Evolutionary conservation across 805 yeast species (phyloP).

Genomic region (Pichia paraexigua): DNA sequence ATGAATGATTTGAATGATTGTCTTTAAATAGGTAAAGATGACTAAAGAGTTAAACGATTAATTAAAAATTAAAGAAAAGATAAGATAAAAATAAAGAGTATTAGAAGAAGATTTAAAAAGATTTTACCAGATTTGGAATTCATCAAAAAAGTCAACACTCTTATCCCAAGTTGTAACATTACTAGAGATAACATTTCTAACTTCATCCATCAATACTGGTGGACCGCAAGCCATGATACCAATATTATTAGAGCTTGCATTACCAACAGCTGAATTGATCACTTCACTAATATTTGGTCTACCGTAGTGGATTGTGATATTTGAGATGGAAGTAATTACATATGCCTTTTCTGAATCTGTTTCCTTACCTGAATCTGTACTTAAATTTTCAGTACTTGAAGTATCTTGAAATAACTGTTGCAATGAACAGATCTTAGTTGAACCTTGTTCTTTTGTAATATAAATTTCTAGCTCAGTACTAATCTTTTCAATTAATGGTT

Average conservation of each 20-base stretch:
- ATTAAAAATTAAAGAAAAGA: too few species aligned
- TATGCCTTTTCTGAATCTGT: constrained; percentile 5
- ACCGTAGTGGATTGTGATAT: constrained; percentile 31
- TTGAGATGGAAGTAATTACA: not conserved
- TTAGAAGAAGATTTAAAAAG: not conserved
- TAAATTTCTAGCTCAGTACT: constrained; percentile 27
- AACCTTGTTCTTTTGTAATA: constrained; percentile 28
- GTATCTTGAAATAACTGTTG: not conserved
- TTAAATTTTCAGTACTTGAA: not conserved
- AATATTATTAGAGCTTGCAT: constrained; percentile 30
- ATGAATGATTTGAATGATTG: too few species aligned
- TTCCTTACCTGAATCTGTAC: constrained; percentile 3
- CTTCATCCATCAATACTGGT: constrained; percentile 38
- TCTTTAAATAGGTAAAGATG: not conserved
- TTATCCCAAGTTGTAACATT: constrained; percentile 33
- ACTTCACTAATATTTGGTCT: constrained; percentile 33
- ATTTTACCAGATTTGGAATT: constrained; percentile 59
- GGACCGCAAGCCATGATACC: constrained; percentile 43
- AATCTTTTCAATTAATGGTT: constrained; percentile 22
- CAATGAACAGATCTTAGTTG: not conserved
- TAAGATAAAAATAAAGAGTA: too few species aligned
- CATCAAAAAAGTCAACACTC: constrained; percentile 66
- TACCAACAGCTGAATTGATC: constrained; percentile 27
- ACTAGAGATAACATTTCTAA: constrained; percentile 40
- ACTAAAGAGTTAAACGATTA: too few species aligned